A percentile compares a stretch with the other conserved stretches of the same genome.
Conservation (phyloP, 495 filamentous ascomycete genomes). For the Thozetella sp. region DNA sequence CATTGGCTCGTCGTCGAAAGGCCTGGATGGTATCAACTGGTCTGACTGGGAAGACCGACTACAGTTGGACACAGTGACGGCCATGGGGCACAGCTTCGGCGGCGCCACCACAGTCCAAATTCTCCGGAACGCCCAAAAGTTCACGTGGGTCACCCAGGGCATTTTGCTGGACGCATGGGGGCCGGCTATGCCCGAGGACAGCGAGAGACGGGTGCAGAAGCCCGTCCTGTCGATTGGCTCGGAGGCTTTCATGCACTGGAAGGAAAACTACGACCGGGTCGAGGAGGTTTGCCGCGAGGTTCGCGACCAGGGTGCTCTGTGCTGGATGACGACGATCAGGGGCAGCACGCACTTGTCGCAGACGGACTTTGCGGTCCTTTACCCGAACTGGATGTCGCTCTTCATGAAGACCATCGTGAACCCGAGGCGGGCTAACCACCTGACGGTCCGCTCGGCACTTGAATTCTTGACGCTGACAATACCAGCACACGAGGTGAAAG, state of each 20-base stretch:
- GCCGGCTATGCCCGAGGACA: slow-evolving; percentile 33
- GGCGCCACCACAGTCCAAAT: slow-evolving; percentile 64
- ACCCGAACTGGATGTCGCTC: slow-evolving; percentile 52
- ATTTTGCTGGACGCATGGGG: slow-evolving; percentile 64
- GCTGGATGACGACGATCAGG: slow-evolving; percentile 61
- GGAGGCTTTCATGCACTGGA: slow-evolving; percentile 66
- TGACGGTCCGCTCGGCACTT: slow-evolving; percentile 56
- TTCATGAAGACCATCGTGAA: slow-evolving; percentile 60
- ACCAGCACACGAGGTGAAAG: slow-evolving; percentile 27
- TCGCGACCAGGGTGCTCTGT: slow-evolving; percentile 39
- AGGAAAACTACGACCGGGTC: slow-evolving; percentile 54
- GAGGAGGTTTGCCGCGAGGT: slow-evolving; percentile 52
- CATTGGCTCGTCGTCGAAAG: slow-evolving; percentile 49
- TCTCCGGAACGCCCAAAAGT: slow-evolving; percentile 45
- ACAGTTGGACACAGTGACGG: slow-evolving; percentile 56
- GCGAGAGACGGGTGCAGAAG: slow-evolving; percentile 38
- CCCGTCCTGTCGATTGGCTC: slow-evolving; percentile 60
- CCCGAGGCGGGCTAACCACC: slow-evolving; percentile 53
- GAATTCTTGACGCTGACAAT: slow-evolving; percentile 51
- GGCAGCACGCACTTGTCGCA: slow-evolving; percentile 60
- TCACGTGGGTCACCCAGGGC: slow-evolving; percentile 54
- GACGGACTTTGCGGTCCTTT: slow-evolving; percentile 62
- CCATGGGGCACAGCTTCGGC: slow-evolving; percentile 69
- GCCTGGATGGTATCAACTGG: slow-evolving; percentile 35
- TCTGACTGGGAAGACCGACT: slow-evolving; percentile 37